Evolutionary conservation across 75 land plant species (phyloP), one percentile per base, ranked within the genome.

Genomic region (Chamaecyparis obtusa): DNA sequence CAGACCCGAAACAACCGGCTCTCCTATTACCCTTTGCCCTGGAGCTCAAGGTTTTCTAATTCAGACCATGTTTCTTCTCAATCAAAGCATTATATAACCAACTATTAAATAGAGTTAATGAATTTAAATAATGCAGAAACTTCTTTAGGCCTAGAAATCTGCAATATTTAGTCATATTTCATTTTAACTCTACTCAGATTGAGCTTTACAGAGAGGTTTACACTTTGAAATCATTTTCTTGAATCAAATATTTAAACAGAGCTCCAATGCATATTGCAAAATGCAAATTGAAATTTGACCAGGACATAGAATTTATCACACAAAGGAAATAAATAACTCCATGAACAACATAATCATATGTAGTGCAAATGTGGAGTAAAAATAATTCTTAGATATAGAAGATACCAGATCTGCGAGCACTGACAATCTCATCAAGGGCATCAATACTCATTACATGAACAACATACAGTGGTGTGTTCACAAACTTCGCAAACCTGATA

Each of bases 361-460:
- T n/a, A 21, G 46, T 46, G 9, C 2, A 81, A 19, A 46, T n/a
- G 32, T 46, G 46, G 13, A n/a, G 6, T 3, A 79, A 81, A 46
- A 81, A 13, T 81, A 41, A 27, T 10, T 41, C 30, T 81, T 46
- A 46, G 54, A 46, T 81, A 32, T 81, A 51, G 43, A 81, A 75
- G 35, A 72, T 67, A 96, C 99, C 99, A 89, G 96, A 85, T 89
- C 91, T 92, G 72, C 93, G 95, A 86, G 99, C 99, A 81, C 92
- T 95, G 46, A 96, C 95, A 87, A 98, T 94, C 85, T 98, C 99
- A 86, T 98, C 97, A 91, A 98, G 90, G 9, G 99, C 99, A 90
- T 98, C 99, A 88, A 92, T 95, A 92, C 99, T 98, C 99, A 98
- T 98, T 72, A 97, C 99, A 92, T 98, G 99, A 87, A 98, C 99